These are phyloP conservation scores for Edhazardia aedis DNA, from an alignment of 371 early-diverging fungal genomes.

Conservation along the genomic window DNA sequence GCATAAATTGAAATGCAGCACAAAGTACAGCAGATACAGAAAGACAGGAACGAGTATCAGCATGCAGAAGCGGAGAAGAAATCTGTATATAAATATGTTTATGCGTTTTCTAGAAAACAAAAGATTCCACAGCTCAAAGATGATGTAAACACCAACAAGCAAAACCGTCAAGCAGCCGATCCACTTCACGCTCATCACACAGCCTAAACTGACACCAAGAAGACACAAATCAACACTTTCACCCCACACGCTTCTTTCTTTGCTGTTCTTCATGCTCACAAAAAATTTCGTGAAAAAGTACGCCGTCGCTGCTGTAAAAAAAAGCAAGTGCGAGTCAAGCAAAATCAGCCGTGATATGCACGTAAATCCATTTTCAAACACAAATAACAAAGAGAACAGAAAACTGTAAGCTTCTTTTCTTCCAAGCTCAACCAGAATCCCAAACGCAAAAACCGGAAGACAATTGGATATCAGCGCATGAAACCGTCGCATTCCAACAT, in stretches of 20 bases:
- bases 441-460: constrained; percentile 72
- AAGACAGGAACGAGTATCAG: constrained; percentile 63
- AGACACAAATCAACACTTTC: constrained; percentile 50
- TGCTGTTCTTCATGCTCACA: constrained; percentile 55
- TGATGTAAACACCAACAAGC: constrained; percentile 69
- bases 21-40: constrained; percentile 68
- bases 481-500: constrained; percentile 60
- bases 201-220: constrained; percentile 69
- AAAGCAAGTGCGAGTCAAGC: constrained; percentile 80
- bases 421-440: constrained; percentile 57
- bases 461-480: constrained; percentile 55
- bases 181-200: constrained; percentile 80
- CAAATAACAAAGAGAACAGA: neutral
- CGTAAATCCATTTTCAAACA: constrained; percentile 49
- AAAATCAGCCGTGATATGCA: constrained; percentile 79
- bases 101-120: constrained; percentile 50
- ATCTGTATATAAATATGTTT: constrained; percentile 59
- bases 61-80: constrained; percentile 34
- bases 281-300: constrained; percentile 50
- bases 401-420: constrained; percentile 29
- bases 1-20: constrained; percentile 68
- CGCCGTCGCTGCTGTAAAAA: constrained; percentile 62
- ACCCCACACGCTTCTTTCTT: constrained; percentile 28
- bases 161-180: constrained; percentile 82
- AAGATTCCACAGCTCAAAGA: constrained; percentile 70